Evolutionary conservation across 208 protist species (phyloP).

Genomic region (Leptomonas seymouri): DNA sequence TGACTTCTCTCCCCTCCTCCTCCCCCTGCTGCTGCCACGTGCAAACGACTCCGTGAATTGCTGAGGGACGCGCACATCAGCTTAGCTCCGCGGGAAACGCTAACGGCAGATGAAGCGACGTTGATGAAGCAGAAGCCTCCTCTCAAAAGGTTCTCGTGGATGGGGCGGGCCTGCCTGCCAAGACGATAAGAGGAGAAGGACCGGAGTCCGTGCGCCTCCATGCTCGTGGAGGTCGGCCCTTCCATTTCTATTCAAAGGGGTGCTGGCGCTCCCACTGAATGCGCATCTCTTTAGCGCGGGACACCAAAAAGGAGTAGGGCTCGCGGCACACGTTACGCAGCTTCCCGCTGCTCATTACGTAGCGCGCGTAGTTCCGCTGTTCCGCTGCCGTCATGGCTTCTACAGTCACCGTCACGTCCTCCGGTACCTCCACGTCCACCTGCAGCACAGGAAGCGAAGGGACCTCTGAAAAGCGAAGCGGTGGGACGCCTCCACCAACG

Average conservation of each 20-base stretch:
- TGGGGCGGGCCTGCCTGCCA: too few relatives aligned
- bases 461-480: slow-evolving; percentile 18
- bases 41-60: too few relatives aligned
- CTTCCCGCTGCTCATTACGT: slow-evolving; percentile 81
- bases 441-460: slow-evolving; percentile 30
- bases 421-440: slow-evolving; percentile 13
- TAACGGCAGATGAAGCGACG: too few relatives aligned
- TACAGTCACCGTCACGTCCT: slow-evolving; percentile 9
- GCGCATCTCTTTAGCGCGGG: slow-evolving; percentile 44
- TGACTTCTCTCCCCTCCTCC: too few relatives aligned
- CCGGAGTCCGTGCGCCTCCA: too few relatives aligned
- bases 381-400: slow-evolving; percentile 43
- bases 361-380: slow-evolving; percentile 49
- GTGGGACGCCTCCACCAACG: slow-evolving; percentile 11
- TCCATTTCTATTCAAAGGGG: slow-evolving; percentile 18
- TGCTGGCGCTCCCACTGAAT: slow-evolving; percentile 34
- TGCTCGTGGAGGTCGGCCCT: too few relatives aligned
- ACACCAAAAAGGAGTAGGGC: slow-evolving; percentile 68
- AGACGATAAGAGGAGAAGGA: too few relatives aligned
- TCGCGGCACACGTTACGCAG: slow-evolving; percentile 80
- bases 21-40: too few relatives aligned
- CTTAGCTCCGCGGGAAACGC: too few relatives aligned
- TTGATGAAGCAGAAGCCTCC: too few relatives aligned
- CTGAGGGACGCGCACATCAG: too few relatives aligned
- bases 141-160: too few relatives aligned